Percentiles rank a stretch among this genome's conserved stretches.
These are phyloP conservation scores for Suillus placidus DNA, from an alignment of 768 basidiomycete species.

Conservation along the genomic window DNA sequence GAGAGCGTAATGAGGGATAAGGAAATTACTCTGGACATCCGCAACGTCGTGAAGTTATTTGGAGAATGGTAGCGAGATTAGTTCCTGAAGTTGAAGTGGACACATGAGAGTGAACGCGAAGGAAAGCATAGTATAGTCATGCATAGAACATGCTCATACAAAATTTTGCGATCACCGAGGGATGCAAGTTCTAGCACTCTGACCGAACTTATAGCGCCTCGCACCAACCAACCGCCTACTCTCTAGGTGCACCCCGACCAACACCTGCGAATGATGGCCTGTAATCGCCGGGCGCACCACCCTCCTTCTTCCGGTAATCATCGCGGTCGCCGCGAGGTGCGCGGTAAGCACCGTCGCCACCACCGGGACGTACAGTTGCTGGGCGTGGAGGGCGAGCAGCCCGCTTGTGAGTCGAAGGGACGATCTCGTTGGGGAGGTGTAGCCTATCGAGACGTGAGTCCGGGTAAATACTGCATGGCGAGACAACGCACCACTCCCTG, in stretches of 20 bases:
- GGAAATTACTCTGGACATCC: slow-evolving; percentile 20
- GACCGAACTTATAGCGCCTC: slow-evolving; percentile 6
- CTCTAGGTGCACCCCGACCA: slow-evolving; percentile 84
- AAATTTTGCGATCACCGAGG: slow-evolving; percentile 18
- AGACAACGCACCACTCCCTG: slow-evolving; percentile 69
- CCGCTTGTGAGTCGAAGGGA: slow-evolving; percentile 97
- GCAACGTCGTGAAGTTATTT: slow-evolving; percentile 50
- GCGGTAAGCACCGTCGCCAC: slow-evolving; percentile 79
- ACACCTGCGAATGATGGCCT: slow-evolving; percentile 88
- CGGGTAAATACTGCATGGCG: neutral
- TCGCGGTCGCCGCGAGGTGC: slow-evolving; percentile 88
- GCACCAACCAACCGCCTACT: slow-evolving; percentile 36
- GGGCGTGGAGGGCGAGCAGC: slow-evolving; percentile 86
- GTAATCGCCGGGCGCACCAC: slow-evolving; percentile 85
- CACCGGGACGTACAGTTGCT: slow-evolving; percentile 69
- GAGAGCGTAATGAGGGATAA: slow-evolving; percentile 26
- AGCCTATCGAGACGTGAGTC: slow-evolving; percentile 54
- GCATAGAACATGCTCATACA: slow-evolving; percentile 34
- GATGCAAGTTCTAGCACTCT: slow-evolving; percentile 5
- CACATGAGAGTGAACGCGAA: slow-evolving; percentile 6
- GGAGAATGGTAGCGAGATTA: slow-evolving; percentile 29
- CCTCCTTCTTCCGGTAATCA: slow-evolving; percentile 88
- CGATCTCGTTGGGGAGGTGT: slow-evolving; percentile 93
- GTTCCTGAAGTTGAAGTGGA: slow-evolving; percentile 2
- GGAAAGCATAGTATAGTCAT: slow-evolving; percentile 29